Conservation (phyloP, 139 green algal species). For the Picochlorum costavermella region DNA sequence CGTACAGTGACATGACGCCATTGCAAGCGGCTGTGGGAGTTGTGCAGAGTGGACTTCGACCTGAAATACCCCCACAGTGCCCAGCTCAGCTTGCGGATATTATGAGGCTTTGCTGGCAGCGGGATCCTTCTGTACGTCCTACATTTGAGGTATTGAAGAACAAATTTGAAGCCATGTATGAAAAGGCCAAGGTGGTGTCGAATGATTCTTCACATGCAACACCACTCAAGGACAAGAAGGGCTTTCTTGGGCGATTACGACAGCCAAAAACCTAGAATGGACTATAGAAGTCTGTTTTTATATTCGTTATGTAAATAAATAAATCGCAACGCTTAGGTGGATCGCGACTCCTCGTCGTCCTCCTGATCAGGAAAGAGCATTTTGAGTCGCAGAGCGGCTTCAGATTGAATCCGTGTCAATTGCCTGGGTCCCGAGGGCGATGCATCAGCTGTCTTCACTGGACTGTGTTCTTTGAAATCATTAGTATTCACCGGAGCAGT, state of each 20-base stretch:
- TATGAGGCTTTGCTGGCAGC: slow-evolving; percentile 76
- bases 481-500: too few species aligned
- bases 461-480: too few species aligned
- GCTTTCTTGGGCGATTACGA: background rate
- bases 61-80: slow-evolving; percentile 57
- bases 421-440: background rate
- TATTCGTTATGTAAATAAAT: too few species aligned
- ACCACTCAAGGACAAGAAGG: background rate
- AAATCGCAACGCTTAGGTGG: too few species aligned
- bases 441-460: too few species aligned
- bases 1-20: slow-evolving; percentile 89
- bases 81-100: slow-evolving; percentile 57
- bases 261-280: too few species aligned
- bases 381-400: background rate
- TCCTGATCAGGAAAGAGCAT: background rate
- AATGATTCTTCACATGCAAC: background rate
- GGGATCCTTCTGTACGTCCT: slow-evolving; percentile 29
- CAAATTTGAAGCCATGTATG: slow-evolving; percentile 34
- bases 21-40: slow-evolving; percentile 84
- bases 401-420: background rate
- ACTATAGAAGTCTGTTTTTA: too few species aligned
- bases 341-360: background rate
- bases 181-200: slow-evolving; percentile 35
- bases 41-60: slow-evolving; percentile 94
- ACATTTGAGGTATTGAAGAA: slow-evolving; percentile 44